phyloP scores from a whole-genome alignment of 2,329 filamentous ascomycete species.

The Penicillium capsulatum region DNA sequence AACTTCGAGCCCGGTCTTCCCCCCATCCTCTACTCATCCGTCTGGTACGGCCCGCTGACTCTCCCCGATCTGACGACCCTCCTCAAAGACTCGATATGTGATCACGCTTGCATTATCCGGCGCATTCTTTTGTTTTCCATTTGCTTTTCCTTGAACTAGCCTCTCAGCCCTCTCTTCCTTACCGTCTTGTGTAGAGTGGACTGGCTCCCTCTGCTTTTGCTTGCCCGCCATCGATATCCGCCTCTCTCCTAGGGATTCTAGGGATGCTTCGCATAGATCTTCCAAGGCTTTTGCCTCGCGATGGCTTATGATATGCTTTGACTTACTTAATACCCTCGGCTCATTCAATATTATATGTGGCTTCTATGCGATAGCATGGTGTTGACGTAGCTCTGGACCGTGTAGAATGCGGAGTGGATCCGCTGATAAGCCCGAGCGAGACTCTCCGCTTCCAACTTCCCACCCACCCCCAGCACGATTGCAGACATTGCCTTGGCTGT shows the following conservation, averaged over 20 bases:
- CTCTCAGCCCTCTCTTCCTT: background rate
- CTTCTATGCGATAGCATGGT: too few relatives aligned
- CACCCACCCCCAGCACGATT: background rate
- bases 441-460: constrained; percentile 2
- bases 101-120: constrained; percentile 13
- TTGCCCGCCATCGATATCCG: background rate
- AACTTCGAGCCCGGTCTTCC: constrained; percentile 19
- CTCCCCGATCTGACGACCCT: background rate
- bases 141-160: background rate
- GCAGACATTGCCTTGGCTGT: too few relatives aligned
- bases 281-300: background rate
- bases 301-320: constrained; percentile 4
- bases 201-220: constrained; percentile 13
- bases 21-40: constrained; percentile 21
- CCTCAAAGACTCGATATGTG: constrained; percentile 5
- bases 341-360: too few relatives aligned
- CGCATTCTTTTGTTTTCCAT: constrained; percentile 7
- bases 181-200: constrained; percentile 13
- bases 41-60: constrained; percentile 28
- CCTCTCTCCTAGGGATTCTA: background rate
- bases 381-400: too few relatives aligned
- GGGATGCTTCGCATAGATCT: constrained; percentile 5
- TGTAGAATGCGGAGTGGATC: background rate
- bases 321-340: constrained; percentile 20
- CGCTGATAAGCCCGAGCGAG: constrained; percentile 4